A percentile compares a stretch with the other conserved stretches of the same genome.
Conservation (phyloP, 768 basidiomycete genomes). For the Candolleomyces eurysporus region DNA sequence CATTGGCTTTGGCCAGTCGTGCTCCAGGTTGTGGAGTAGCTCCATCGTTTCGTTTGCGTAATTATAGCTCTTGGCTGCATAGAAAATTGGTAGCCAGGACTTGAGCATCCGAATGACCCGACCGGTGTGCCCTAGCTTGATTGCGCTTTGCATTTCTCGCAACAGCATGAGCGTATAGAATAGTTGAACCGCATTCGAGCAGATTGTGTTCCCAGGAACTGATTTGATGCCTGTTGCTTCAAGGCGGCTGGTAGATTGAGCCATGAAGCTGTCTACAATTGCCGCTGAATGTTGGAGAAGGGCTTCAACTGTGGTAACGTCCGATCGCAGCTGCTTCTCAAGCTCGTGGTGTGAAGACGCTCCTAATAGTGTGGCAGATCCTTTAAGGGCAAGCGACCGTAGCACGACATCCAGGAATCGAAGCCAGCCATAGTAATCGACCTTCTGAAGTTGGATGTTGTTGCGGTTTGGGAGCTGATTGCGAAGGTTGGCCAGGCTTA, state of each 20-base stretch:
- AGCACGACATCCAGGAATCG: too few species aligned
- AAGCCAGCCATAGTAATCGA: too few species aligned
- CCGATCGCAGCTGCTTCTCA: too few species aligned
- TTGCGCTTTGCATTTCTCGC: slow-evolving; percentile 17
- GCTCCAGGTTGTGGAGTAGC: slow-evolving; percentile 18
- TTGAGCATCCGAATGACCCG: slow-evolving; percentile 17
- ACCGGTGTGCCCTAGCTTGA: slow-evolving; percentile 19
- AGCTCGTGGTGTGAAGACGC: too few species aligned
- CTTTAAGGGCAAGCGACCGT: too few species aligned
- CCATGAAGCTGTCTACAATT: too few species aligned
- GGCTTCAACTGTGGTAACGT: too few species aligned
- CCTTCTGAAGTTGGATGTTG: too few species aligned
- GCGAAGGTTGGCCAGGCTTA: too few species aligned
- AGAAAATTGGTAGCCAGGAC: slow-evolving; percentile 19
- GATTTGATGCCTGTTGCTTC: slow-evolving; percentile 6
- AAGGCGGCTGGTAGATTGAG: neutral
- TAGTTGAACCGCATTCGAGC: slow-evolving; percentile 6
- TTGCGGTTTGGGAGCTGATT: too few species aligned
- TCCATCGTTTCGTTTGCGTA: slow-evolving; percentile 25
- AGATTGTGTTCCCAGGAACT: slow-evolving; percentile 3
- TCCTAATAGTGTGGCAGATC: too few species aligned
- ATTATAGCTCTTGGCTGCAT: slow-evolving; percentile 19
- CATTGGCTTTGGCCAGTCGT: slow-evolving; percentile 18
- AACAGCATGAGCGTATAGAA: slow-evolving; percentile 17
- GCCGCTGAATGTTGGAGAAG: too few species aligned